These are phyloP conservation scores for Alternaria metachromatica DNA, from an alignment of 2,329 filamentous ascomycete genomes.

Conservation along the genomic window DNA sequence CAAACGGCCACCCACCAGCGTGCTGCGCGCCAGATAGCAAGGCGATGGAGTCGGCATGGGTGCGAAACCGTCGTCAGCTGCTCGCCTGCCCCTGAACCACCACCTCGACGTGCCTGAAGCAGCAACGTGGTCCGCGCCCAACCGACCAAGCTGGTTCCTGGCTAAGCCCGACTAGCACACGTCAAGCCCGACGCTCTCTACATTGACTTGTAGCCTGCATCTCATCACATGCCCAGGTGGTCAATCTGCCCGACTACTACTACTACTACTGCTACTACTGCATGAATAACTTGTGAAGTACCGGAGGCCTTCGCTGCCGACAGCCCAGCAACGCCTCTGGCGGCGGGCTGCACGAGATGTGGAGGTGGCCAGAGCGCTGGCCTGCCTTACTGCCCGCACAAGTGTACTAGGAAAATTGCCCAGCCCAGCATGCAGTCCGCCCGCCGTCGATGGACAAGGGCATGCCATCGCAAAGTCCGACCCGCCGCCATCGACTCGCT, in stretches of 20 bases:
- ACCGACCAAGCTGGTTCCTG: slow-evolving; percentile 17
- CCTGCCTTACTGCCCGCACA: neutral
- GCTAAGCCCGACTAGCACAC: slow-evolving; percentile 11
- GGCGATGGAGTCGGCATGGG: neutral
- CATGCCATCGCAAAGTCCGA: neutral
- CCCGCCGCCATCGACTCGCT: neutral
- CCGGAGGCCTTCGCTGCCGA: neutral
- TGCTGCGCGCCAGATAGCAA: neutral
- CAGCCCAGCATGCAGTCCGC: neutral
- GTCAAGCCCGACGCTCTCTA: neutral
- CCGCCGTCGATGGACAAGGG: neutral
- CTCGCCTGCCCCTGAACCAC: slow-evolving; percentile 13
- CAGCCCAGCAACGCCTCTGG: neutral
- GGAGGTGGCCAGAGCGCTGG: neutral
- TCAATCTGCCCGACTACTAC: no score
- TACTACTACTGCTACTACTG: no score
- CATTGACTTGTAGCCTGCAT: neutral
- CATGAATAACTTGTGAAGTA: neutral
- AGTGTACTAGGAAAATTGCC: neutral
- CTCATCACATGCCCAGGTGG: no score
- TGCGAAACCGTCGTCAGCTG: slow-evolving; percentile 21
- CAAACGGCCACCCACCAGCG: neutral
- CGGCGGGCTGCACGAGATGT: neutral
- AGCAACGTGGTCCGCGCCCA: slow-evolving; percentile 4
- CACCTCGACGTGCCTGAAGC: slow-evolving; percentile 10